These are phyloP conservation scores for Trichosporon sp. DNA, from an alignment of 1,284 basidiomycete genomes.

Conservation along the genomic window DNA sequence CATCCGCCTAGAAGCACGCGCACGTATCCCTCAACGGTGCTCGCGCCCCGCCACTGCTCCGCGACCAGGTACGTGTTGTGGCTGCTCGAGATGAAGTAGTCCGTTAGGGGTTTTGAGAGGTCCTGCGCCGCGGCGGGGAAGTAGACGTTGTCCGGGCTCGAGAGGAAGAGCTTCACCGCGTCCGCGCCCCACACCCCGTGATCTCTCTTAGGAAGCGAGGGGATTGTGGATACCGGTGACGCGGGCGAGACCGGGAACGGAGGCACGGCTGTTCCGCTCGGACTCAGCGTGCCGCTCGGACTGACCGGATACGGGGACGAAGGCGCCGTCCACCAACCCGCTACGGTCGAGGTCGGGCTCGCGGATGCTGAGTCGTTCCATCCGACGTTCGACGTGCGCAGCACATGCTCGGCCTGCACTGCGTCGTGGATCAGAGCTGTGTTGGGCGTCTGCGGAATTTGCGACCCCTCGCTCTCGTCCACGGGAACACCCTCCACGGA, in stretches of 20 bases:
- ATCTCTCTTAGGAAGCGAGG: conserved; percentile 7
- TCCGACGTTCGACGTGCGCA: neutral
- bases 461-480: neutral
- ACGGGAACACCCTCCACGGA: neutral
- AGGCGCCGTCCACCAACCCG: conserved; percentile 12
- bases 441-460: neutral
- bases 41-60: conserved; percentile 87
- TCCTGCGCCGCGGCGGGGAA: conserved; percentile 61
- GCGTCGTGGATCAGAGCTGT: neutral
- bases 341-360: neutral
- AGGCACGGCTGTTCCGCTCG: neutral
- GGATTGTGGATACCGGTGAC: neutral
- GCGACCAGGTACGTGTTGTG: conserved; percentile 98
- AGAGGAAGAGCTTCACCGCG: conserved; percentile 64
- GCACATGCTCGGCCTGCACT: conserved; percentile 2
- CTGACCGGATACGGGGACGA: conserved; percentile 7
- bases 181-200: conserved; percentile 38
- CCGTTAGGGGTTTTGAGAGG: conserved; percentile 78
- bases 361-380: neutral
- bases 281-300: conserved; percentile 5
- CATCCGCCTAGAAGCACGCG: conserved; percentile 87
- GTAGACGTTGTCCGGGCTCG: conserved; percentile 67
- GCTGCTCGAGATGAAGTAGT: conserved; percentile 91
- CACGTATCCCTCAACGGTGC: conserved; percentile 94
- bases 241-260: neutral